Conservation (phyloP, 2,329 filamentous ascomycete genomes). For the Beauveria rudraprayagi region DNA sequence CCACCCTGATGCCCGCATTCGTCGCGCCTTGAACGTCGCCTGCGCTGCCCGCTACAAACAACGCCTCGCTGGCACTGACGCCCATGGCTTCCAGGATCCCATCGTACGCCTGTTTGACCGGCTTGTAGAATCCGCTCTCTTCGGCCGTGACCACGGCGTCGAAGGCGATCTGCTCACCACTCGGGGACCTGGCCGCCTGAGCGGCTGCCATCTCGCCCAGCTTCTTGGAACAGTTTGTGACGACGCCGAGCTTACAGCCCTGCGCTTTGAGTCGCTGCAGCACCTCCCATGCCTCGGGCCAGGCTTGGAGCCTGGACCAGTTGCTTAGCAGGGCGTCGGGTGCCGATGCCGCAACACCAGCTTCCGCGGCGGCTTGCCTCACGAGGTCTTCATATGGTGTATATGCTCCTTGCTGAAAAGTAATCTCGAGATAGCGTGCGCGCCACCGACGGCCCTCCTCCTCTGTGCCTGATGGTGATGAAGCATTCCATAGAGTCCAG, state of each 20-base stretch:
- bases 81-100: constrained; percentile 22
- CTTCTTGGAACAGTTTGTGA: constrained; percentile 30
- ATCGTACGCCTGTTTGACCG: constrained; percentile 24
- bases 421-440: constrained; percentile 29
- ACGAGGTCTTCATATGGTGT: constrained; percentile 25
- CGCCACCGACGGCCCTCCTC: constrained; percentile 27
- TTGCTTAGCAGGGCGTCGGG: constrained; percentile 20
- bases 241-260: constrained; percentile 27
- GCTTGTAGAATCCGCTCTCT: constrained; percentile 33
- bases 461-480: constrained; percentile 18
- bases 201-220: constrained; percentile 21
- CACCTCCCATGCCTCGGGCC: constrained; percentile 17
- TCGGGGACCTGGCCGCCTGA: background rate
- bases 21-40: constrained; percentile 32
- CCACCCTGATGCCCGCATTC: constrained; percentile 29
- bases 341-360: constrained; percentile 21
- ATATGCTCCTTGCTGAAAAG: constrained; percentile 27
- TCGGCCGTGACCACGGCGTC: constrained; percentile 30
- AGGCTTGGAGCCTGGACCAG: constrained; percentile 21
- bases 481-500: constrained; percentile 30
- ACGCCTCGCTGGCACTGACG: constrained; percentile 19
- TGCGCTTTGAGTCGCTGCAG: constrained; percentile 17
- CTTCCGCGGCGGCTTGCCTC: constrained; percentile 21
- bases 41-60: constrained; percentile 32
- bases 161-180: constrained; percentile 17